Conservation (phyloP, 1,284 basidiomycete species). For the Chondrostereum purpureum region DNA sequence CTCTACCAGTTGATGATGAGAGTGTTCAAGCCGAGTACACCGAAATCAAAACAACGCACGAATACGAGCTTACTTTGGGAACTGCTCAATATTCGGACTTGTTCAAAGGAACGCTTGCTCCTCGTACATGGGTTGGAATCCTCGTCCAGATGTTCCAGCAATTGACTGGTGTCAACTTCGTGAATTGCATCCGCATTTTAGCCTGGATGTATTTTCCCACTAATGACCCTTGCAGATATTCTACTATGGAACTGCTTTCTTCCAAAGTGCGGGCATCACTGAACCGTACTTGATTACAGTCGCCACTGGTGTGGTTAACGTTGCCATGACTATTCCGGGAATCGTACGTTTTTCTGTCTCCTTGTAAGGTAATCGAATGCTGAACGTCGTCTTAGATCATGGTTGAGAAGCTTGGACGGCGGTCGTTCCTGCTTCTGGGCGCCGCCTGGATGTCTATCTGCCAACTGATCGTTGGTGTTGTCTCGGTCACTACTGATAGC, state of each 20-base stretch:
- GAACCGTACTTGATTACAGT: conserved; percentile 35
- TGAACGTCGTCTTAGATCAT: conserved; percentile 23
- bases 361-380: conserved; percentile 34
- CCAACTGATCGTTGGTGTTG: conserved; percentile 34
- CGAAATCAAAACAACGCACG: conserved; percentile 54
- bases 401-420: conserved; percentile 37
- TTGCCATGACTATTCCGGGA: conserved; percentile 20
- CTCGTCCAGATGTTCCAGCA: conserved; percentile 59
- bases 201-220: background rate
- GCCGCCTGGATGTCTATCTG: conserved; percentile 32
- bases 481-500: conserved; percentile 24
- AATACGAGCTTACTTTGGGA: conserved; percentile 40
- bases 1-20: conserved; percentile 33
- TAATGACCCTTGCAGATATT: conserved; percentile 36
- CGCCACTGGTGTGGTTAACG: conserved; percentile 7
- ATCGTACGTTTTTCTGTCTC: conserved; percentile 32
- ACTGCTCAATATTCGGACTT: conserved; percentile 28
- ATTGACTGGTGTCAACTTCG: conserved; percentile 67
- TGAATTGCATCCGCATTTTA: background rate
- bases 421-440: conserved; percentile 39
- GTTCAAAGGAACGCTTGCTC: conserved; percentile 13
- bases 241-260: conserved; percentile 55
- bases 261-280: conserved; percentile 35
- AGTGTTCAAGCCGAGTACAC: conserved; percentile 43
- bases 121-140: conserved; percentile 15